Evolutionary conservation across 1,284 basidiomycete species (phyloP).

Genomic region (Ustilago cynodontis): DNA sequence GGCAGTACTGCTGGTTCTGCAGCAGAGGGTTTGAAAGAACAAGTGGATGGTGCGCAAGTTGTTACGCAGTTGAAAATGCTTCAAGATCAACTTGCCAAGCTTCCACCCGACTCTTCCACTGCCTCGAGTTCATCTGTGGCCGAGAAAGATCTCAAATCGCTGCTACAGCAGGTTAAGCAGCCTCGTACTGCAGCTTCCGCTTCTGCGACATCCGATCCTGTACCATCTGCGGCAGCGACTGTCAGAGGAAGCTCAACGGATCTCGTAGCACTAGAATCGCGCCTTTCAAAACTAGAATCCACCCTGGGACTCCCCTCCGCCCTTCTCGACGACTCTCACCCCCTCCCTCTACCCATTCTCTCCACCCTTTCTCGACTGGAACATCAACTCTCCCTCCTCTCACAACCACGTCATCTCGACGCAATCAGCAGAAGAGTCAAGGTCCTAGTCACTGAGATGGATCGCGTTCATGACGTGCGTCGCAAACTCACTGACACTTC

Average conservation of each 20-base stretch:
- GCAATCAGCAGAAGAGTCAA: constrained; percentile 95
- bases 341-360: constrained; percentile 81
- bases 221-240: neutral
- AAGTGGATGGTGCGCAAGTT: constrained; percentile 27
- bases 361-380: constrained; percentile 85
- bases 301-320: constrained; percentile 48
- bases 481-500: constrained; percentile 69
- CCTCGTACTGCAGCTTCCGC: neutral
- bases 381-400: constrained; percentile 85
- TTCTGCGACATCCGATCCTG: neutral
- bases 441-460: constrained; percentile 89
- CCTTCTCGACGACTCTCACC: constrained; percentile 47
- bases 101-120: constrained; percentile 11
- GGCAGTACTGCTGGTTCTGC: neutral
- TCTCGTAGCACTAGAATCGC: constrained; percentile 33
- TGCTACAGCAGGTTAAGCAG: constrained; percentile 29
- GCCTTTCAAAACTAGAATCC: constrained; percentile 49
- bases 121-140: neutral
- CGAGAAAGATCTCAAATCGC: constrained; percentile 16
- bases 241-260: constrained; percentile 6
- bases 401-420: constrained; percentile 95
- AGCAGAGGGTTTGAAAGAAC: neutral
- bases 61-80: constrained; percentile 38
- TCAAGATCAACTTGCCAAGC: constrained; percentile 31
- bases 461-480: constrained; percentile 78